Evolutionary conservation across 305 asterid species (phyloP).

Genomic region (Fraxinus nigra): DNA sequence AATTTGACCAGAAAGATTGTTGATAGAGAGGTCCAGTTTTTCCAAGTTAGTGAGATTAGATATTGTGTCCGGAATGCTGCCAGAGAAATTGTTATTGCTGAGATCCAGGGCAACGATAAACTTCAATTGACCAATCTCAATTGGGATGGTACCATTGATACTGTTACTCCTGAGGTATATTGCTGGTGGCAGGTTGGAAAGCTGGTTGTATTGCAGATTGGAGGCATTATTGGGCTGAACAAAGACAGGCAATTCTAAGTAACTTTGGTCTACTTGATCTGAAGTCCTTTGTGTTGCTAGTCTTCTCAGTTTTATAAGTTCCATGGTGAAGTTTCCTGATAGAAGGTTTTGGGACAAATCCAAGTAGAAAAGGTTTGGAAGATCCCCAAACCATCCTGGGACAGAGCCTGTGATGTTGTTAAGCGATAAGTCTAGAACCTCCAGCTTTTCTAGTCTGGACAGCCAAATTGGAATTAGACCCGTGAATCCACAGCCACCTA

Average conservation of each 20-base stretch:
- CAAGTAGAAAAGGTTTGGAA: constrained; percentile 78
- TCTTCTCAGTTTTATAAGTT: constrained; percentile 49
- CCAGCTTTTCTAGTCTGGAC: constrained; percentile 46
- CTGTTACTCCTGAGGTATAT: constrained; percentile 45
- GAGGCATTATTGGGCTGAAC: constrained; percentile 74
- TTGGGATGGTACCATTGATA: constrained; percentile 56
- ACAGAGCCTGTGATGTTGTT: constrained; percentile 55
- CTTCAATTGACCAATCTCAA: constrained; percentile 52
- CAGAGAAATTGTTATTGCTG: constrained; percentile 54
- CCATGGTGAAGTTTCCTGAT: constrained; percentile 63
- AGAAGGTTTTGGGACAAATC: constrained; percentile 69
- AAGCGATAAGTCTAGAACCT: constrained; percentile 71
- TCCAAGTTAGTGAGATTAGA: constrained; percentile 64
- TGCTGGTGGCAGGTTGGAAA: constrained; percentile 58
- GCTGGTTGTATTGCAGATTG: constrained; percentile 62
- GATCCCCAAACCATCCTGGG: constrained; percentile 72
- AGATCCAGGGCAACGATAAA: constrained; percentile 56
- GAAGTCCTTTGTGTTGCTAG: constrained; percentile 47
- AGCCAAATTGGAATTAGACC: constrained; percentile 78
- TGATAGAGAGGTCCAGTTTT: constrained; percentile 55
- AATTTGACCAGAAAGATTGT: constrained; percentile 58
- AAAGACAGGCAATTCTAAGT: constrained; percentile 82
- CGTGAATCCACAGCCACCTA: constrained; percentile 73
- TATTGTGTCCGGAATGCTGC: constrained; percentile 57
- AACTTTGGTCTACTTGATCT: constrained; percentile 47